Conservation (phyloP, 257 asterid genomes). For the Lithospermum erythrorhizon region DNA sequence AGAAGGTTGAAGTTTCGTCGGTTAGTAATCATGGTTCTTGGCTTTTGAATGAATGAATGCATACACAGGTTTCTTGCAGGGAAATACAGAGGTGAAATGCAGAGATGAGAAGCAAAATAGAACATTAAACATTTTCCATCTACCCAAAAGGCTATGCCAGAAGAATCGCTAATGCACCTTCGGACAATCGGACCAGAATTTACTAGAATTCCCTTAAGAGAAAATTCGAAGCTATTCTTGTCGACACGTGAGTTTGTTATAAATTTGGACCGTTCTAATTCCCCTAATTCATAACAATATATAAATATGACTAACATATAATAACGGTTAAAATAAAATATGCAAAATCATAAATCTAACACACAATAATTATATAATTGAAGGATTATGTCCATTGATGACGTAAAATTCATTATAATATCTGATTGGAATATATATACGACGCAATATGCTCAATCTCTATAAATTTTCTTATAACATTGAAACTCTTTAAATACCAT, state of each 20-base stretch:
- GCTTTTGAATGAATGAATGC: background rate
- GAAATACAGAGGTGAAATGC: background rate
- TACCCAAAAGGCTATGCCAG: background rate
- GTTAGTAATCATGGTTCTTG: conserved; percentile 18
- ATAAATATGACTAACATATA: too few species aligned
- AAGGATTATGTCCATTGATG: too few species aligned
- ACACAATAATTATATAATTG: too few species aligned
- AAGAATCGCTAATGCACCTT: background rate
- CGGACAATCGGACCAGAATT: background rate
- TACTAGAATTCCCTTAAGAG: background rate
- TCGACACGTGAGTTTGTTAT: background rate
- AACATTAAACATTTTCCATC: background rate
- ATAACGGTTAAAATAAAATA: too few species aligned
- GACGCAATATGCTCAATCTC: too few species aligned
- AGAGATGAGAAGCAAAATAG: background rate
- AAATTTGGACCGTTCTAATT: too few species aligned
- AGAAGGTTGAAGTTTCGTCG: conserved; percentile 9
- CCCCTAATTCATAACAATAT: too few species aligned
- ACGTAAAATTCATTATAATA: too few species aligned
- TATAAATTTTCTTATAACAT: too few species aligned
- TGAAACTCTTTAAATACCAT: too few species aligned
- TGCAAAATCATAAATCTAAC: too few species aligned
- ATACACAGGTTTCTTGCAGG: conserved; percentile 18
- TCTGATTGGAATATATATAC: too few species aligned
- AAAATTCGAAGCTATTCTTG: background rate